Base-by-base conservation (phyloP, 768 basidiomycete genomes). In the Calocera viscosa region DNA sequence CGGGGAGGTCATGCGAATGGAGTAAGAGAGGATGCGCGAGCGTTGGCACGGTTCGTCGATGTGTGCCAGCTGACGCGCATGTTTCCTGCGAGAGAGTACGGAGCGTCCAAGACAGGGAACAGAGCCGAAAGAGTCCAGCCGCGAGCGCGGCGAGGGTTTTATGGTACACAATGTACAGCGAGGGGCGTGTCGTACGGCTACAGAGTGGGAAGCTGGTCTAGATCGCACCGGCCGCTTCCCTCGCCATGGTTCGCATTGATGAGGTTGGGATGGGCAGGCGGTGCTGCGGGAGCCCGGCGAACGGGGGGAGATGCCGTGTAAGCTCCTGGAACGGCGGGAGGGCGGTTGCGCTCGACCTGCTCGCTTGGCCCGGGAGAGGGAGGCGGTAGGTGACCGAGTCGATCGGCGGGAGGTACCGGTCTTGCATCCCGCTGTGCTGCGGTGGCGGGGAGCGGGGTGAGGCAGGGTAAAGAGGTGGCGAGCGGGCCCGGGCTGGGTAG, bases 261-360 rank as follows among this genome's bases (percentile, higher is more conserved):
- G 14, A 16, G 14, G 53, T 60, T 7, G 53, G 53, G 30, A 60
- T 60, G 8, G 53, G 53, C 26, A 60, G 53, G 14, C 53, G 53
- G 53, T 60, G 53, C 53, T 2, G 53, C 24, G 24, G 53, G 2
- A 26, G 53, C 7, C 53, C 53, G 19, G 53, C 53, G 53, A 60
- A 26, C 24, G 53, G 53, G 8, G 53, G 53, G 16, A 60, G 53
- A 26, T 60, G 53, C 26, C 53, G 24, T 26, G 53, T 60, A 5
- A 60, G 30, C 30, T 60, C 53, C 30, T 60, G 53, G 53, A 60
- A 60, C 5, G 53, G 53, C 26, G 53, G 53, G 30, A 60, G 53
- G 7, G 53, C 53, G 53, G 53, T 60, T 5, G 53, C 26, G 30
- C 10, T 60, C 26, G 24, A 22, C 26, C 30, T 11, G 10, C 26